phyloP scores from a whole-genome alignment of 148 eudicot species.

The Chenopodium quinoa region DNA sequence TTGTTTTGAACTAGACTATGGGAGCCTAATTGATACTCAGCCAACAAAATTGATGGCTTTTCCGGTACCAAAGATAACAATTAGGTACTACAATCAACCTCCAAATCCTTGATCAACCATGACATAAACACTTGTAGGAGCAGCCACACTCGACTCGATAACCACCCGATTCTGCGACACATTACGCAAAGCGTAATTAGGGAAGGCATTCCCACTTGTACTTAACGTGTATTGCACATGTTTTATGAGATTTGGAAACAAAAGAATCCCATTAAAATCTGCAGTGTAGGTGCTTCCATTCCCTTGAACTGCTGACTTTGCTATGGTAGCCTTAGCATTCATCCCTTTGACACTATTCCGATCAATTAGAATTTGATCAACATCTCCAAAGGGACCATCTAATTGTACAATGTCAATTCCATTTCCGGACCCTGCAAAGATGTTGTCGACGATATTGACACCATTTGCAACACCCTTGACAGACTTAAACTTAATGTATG shows the following conservation, averaged over 20 bases:
- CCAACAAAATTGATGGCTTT: background rate
- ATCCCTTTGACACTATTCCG: constrained; percentile 67
- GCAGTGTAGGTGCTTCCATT: constrained; percentile 59
- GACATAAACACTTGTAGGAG: constrained; percentile 50
- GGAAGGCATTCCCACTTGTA: constrained; percentile 34
- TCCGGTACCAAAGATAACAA: background rate
- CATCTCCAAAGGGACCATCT: constrained; percentile 47
- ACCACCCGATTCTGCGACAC: constrained; percentile 55
- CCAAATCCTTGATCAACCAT: constrained; percentile 64
- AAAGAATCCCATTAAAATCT: constrained; percentile 48
- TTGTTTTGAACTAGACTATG: too few relatives aligned
- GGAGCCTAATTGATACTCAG: background rate
- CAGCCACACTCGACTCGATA: constrained; percentile 47
- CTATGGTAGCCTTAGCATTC: constrained; percentile 62
- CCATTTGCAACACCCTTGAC: constrained; percentile 56
- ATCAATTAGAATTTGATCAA: constrained; percentile 63
- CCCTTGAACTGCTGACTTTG: constrained; percentile 42
- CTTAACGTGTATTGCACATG: constrained; percentile 60
- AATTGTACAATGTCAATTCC: constrained; percentile 67
- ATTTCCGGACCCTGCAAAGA: constrained; percentile 65
- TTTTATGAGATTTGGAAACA: constrained; percentile 64
- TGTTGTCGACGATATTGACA: constrained; percentile 70
- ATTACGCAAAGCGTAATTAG: constrained; percentile 58
- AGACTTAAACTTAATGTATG: constrained; percentile 53
- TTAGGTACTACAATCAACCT: constrained; percentile 2